Evolutionary conservation across 1,284 basidiomycete species (phyloP).

Genomic region (Xanthoconium separans): DNA sequence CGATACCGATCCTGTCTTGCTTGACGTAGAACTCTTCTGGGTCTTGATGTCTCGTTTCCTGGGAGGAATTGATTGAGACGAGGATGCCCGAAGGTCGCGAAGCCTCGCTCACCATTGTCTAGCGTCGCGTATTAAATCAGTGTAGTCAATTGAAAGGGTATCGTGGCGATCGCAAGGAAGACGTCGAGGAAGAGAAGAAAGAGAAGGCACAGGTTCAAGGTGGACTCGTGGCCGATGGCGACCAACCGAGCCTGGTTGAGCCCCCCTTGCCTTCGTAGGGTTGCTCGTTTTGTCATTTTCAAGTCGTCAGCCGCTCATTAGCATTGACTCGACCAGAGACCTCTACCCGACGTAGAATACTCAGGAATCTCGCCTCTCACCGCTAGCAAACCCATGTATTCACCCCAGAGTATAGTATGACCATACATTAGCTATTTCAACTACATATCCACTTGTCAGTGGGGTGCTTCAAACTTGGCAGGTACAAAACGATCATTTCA

Average conservation of each 20-base stretch:
- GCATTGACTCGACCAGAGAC: conserved; percentile 5
- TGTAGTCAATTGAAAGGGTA: conserved; percentile 1
- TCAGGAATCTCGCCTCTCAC: background rate
- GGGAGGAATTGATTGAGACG: conserved; percentile 11
- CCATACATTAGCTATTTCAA: conserved; percentile 2
- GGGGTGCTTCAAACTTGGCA: background rate
- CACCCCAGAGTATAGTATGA: background rate
- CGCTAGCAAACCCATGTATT: background rate
- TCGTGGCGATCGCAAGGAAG: conserved; percentile 2
- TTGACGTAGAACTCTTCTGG: conserved; percentile 95
- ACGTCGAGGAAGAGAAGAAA: conserved; percentile 10
- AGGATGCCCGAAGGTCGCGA: background rate
- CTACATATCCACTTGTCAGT: conserved; percentile 1
- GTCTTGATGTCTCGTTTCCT: conserved; percentile 77
- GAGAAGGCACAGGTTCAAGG: conserved; percentile 1
- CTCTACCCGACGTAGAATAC: background rate
- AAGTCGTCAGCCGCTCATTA: conserved; percentile 27
- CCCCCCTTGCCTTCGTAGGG: conserved; percentile 11
- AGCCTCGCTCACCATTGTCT: conserved; percentile 21
- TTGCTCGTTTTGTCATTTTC: conserved; percentile 34
- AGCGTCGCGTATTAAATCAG: conserved; percentile 16
- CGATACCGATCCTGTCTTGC: conserved; percentile 91
- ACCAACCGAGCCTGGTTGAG: background rate
- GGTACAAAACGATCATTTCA: background rate
- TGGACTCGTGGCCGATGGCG: conserved; percentile 1